Percentiles rank a stretch among this genome's conserved stretches.
Evolutionary conservation across 257 asterid species (phyloP).

Genomic region (Schizonepeta tenuifolia): DNA sequence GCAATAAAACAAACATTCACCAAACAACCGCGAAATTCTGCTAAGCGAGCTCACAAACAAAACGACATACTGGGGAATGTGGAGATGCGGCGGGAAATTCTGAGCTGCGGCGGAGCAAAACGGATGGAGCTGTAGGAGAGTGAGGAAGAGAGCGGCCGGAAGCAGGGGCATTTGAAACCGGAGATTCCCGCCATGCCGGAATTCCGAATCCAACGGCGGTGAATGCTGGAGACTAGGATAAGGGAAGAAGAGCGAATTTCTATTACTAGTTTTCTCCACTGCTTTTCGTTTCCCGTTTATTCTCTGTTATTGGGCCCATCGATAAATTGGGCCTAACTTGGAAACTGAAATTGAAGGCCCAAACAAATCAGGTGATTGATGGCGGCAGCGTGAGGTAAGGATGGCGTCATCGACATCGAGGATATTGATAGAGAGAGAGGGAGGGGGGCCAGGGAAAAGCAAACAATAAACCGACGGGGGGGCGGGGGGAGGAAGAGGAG

Average conservation of each 20-base stretch:
- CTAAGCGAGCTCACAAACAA: background rate
- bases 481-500: too few relatives aligned
- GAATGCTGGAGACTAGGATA: constrained; percentile 33
- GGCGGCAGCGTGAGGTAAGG: constrained; percentile 11
- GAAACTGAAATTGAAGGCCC: background rate
- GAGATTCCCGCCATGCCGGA: constrained; percentile 67
- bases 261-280: too few relatives aligned
- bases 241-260: constrained; percentile 11
- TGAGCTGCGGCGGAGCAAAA: constrained; percentile 41
- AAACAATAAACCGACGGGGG: too few relatives aligned
- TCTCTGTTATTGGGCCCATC: constrained; percentile 7
- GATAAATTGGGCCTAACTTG: background rate
- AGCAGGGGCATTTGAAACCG: constrained; percentile 49
- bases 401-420: constrained; percentile 31
- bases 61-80: constrained; percentile 60
- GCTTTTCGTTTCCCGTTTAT: too few relatives aligned
- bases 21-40: background rate
- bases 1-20: constrained; percentile 3
- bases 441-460: too few relatives aligned
- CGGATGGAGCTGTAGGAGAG: constrained; percentile 38
- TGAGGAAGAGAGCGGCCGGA: constrained; percentile 50
- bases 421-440: too few relatives aligned
- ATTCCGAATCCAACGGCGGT: constrained; percentile 4
- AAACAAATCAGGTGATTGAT: background rate
- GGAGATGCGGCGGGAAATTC: constrained; percentile 43